Evolutionary conservation across 2,329 filamentous ascomycete genomes (phyloP), one percentile per base, ranked within the genome.

Genomic region (Fusarium sp.): DNA sequence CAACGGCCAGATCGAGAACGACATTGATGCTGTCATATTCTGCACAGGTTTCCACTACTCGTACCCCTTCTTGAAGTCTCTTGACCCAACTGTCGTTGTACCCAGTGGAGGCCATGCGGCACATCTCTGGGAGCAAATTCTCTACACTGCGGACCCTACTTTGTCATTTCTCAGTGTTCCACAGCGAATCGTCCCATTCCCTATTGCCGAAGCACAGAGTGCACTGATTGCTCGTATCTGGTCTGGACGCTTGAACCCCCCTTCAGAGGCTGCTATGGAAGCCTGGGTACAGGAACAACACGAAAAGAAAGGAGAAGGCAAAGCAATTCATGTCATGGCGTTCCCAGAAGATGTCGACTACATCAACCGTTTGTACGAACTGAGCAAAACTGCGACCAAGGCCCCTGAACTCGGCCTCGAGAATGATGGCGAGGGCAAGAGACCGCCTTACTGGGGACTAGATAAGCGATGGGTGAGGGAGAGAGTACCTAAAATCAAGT

Each of bases 11-110:
- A 78, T 91, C 12, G 92, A 94, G 78, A 81, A 82, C 4, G 83
- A 90, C 30, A 82, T 97, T 54, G 94, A 97, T 77, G 87, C 89
- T 1, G 83, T 97, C 16, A 79, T 97, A 21, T 97, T 95, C 81
- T 94, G 93, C 80, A 97, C 95, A 0, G 95, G 95, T 1, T 97
- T 96, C 79, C 89, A 96, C 69, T 97, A 94, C 82, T 90, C 91
- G 2, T 93, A 92, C 61, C 94, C 94, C 0, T 97, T 97, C 77
- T 77, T 91, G 10, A 77, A 81, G 30, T 77, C 80, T 5, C 75
- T 87, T 13, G 49, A 74, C 3, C 79, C 90, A 1, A 81, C 86
- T 1, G 77, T 92, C 9, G 85, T 92, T 33, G 85, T 92, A 33
- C 88, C 86, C 0, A 87, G 89, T 49, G 93, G 93, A 4, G 85